phyloP scores from a whole-genome alignment of 345 rosid genomes.

The Erucastrum elatum region DNA sequence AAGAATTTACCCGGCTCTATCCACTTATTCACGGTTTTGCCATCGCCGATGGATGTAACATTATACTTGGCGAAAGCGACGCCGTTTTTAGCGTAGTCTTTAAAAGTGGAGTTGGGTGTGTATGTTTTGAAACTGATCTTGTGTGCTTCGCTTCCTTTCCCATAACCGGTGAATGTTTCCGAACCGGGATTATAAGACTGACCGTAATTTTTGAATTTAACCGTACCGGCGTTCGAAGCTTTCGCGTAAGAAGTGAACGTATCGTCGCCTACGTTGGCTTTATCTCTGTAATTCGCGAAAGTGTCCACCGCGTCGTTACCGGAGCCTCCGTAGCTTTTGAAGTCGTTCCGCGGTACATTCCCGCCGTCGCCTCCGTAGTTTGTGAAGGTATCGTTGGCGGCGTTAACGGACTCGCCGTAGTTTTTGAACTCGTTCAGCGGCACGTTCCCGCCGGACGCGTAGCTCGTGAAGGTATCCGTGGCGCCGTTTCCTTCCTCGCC shows the following conservation, averaged over 20 bases:
- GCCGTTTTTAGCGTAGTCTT: slow-evolving; percentile 49
- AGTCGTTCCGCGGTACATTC: slow-evolving; percentile 62
- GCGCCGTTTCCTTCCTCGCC: background rate
- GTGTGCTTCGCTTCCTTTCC: slow-evolving; percentile 43
- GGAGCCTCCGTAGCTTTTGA: slow-evolving; percentile 55
- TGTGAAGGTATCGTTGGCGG: slow-evolving; percentile 59
- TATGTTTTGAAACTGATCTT: slow-evolving; percentile 53
- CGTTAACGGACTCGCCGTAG: slow-evolving; percentile 65
- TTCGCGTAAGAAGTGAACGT: slow-evolving; percentile 64
- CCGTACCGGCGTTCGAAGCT: slow-evolving; percentile 47
- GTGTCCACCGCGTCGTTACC: slow-evolving; percentile 50
- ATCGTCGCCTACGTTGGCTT: slow-evolving; percentile 61
- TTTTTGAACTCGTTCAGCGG: background rate
- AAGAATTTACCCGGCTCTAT: slow-evolving; percentile 86
- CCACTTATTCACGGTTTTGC: slow-evolving; percentile 62
- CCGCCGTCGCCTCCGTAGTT: slow-evolving; percentile 57
- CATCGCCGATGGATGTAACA: slow-evolving; percentile 27
- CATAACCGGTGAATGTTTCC: slow-evolving; percentile 58
- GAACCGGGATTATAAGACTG: slow-evolving; percentile 57
- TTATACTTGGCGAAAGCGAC: slow-evolving; percentile 53
- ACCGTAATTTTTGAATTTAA: slow-evolving; percentile 56
- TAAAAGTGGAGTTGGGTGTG: slow-evolving; percentile 55
- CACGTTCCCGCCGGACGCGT: background rate
- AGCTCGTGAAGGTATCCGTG: background rate
- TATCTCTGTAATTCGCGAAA: slow-evolving; percentile 60